A percentile compares a stretch with the other conserved stretches of the same genome.
Evolutionary conservation across 345 rosid species (phyloP).

Genomic region (Linum trigynum): DNA sequence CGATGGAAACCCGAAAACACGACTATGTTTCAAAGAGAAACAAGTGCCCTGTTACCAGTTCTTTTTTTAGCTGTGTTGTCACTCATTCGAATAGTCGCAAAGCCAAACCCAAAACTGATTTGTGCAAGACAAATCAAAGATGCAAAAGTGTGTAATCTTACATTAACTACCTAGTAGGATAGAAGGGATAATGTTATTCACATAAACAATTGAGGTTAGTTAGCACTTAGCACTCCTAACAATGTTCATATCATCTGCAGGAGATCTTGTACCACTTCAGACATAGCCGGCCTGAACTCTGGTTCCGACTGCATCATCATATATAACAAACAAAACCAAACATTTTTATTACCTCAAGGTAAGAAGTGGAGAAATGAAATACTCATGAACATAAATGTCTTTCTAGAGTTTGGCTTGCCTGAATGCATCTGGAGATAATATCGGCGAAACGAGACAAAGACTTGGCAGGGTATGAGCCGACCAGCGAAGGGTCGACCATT

Average conservation of each 20-base stretch:
- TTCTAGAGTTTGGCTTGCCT: constrained; percentile 31
- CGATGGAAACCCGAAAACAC: no score
- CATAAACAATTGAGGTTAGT: not conserved
- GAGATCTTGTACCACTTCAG: constrained; percentile 87
- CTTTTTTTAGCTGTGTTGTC: no score
- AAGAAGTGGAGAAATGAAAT: constrained; percentile 2
- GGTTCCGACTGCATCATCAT: constrained; percentile 56
- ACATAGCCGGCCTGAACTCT: constrained; percentile 72
- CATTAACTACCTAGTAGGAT: no score
- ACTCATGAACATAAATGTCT: not conserved
- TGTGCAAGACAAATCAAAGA: no score
- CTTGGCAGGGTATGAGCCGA: constrained; percentile 59
- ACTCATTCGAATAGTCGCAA: no score
- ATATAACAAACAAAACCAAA: not conserved
- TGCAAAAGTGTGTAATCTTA: no score
- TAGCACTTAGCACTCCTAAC: not conserved
- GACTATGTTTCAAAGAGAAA: no score
- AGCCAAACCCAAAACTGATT: no score
- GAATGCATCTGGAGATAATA: constrained; percentile 77
- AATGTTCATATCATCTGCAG: constrained; percentile 37
- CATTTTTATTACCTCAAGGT: not conserved
- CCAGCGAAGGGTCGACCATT: constrained; percentile 76
- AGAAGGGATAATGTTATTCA: no score
- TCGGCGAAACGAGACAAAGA: constrained; percentile 92
- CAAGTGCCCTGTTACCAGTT: no score